Evolutionary conservation across 768 basidiomycete species (phyloP), one percentile per base, ranked within the genome.

Genomic region (Serpula lacrymans): DNA sequence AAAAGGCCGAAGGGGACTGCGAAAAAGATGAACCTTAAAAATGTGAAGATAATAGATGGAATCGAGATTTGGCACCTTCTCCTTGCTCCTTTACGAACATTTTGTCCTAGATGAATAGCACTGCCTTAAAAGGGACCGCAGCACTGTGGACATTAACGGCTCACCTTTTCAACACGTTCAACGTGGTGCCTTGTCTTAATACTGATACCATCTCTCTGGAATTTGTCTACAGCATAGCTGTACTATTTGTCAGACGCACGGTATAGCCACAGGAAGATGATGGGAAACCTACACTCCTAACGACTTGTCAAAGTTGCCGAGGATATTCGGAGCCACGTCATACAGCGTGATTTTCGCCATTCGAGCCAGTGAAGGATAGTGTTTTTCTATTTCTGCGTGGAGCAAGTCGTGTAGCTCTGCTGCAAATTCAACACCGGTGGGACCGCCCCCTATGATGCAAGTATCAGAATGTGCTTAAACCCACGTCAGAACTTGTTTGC

Each of bases 361-460:
- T 32, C 71, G 71, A 2, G 78, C 75, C 7, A 92, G 72, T 3
- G 67, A 57, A 3, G 87, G 83, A 55, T 81, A 88, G 51, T 83
- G 72, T 17, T 59, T 59, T 14, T 61, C 53, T 21, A 88, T 71
- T 45, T 92, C 88, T 4, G 75, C 68, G 43, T 80, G 77, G 23
- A 90, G 64, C 1, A 91, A 69, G 58, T 92, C 88, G 49, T 88
- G 80, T 34, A 92, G 57, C 57, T 91, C 89, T 7, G 88, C 88
- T 0, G 87, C 74, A 51, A 90, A 91, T 60, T 91, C 89, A 31
- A 89, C 82, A 10, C 87, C 86, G 8, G 84, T 85, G 0, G 81
- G 84, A 6, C 84, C 84, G 23, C 82, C 82, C n/a, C 83, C 82
- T 83, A 41, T 25, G 29, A 24, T n/a, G n/a, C 20, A 23, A 23